Conservation (phyloP, 805 yeast species). For the Kodamaea lidongshanica region DNA sequence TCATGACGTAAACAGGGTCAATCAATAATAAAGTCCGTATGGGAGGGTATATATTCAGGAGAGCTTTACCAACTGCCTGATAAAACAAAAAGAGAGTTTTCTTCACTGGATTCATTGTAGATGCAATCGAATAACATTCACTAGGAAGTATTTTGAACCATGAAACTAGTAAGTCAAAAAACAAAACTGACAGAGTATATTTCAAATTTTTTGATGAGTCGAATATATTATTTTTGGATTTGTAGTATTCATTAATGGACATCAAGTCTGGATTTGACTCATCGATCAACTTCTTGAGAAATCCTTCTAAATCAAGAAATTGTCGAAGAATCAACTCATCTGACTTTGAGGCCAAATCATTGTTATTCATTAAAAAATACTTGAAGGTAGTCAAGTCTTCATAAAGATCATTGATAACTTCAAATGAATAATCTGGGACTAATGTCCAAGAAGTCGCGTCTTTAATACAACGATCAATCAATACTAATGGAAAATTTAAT, state of each 20-base stretch:
- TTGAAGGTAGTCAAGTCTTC: conserved; percentile 23
- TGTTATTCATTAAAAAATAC: conserved; percentile 13
- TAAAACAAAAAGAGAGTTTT: conserved; percentile 30
- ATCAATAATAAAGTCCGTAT: conserved; percentile 29
- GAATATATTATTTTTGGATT: conserved; percentile 9
- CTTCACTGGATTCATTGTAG: conserved; percentile 23
- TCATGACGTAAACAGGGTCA: conserved; percentile 30
- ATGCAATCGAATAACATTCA: conserved; percentile 24
- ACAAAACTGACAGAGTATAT: conserved; percentile 23
- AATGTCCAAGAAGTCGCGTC: conserved; percentile 16
- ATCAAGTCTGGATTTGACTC: conserved; percentile 22
- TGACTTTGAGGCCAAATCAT: conserved; percentile 6
- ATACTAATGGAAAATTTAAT: conserved; percentile 17
- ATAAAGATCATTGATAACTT: conserved; percentile 21
- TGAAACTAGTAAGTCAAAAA: conserved; percentile 28
- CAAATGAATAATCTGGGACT: conserved; percentile 32
- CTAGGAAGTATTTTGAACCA: conserved; percentile 34
- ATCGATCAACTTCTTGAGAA: conserved; percentile 22
- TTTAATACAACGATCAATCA: conserved; percentile 17
- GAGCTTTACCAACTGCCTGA: conserved; percentile 29
- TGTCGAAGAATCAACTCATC: conserved; percentile 9
- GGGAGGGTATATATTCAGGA: conserved; percentile 29
- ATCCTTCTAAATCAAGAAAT: conserved; percentile 24
- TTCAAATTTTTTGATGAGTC: conserved; percentile 15
- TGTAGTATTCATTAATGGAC: conserved; percentile 22